Conservation (phyloP, 257 asterid genomes). For the Lantana camara region DNA sequence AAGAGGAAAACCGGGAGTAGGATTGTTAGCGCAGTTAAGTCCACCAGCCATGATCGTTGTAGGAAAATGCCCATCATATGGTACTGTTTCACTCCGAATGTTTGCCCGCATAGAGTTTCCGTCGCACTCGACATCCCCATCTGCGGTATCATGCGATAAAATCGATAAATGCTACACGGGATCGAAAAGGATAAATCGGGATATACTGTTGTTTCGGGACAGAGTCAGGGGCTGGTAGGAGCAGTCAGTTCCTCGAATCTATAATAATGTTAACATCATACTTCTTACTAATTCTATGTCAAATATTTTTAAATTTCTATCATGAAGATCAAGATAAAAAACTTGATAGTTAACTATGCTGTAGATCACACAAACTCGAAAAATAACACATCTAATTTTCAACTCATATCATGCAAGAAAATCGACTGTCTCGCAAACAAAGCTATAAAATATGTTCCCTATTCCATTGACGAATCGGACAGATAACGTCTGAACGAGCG, state of each 20-base stretch:
- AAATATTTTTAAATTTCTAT: too few species aligned
- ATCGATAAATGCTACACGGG: not conserved
- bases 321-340: not conserved
- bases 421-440: too few species aligned
- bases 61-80: constrained; percentile 82
- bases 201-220: too few species aligned
- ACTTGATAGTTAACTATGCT: not conserved
- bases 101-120: constrained; percentile 83
- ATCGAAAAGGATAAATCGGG: not conserved
- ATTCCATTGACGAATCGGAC: constrained; percentile 64
- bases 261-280: too few species aligned
- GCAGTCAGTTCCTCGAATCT: too few species aligned
- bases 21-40: constrained; percentile 46
- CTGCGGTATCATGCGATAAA: constrained; percentile 29
- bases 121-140: constrained; percentile 91
- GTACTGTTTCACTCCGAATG: constrained; percentile 72
- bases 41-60: constrained; percentile 79
- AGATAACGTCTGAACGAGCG: constrained; percentile 63
- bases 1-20: constrained; percentile 65
- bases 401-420: not conserved
- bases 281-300: too few species aligned
- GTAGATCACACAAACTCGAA: not conserved
- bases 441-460: not conserved
- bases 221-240: too few species aligned
- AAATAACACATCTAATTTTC: not conserved